A percentile compares a stretch with the other conserved stretches of the same genome.
Conservation (phyloP, 176 grass and related monocot genomes). For the Neostapfia colusana region DNA sequence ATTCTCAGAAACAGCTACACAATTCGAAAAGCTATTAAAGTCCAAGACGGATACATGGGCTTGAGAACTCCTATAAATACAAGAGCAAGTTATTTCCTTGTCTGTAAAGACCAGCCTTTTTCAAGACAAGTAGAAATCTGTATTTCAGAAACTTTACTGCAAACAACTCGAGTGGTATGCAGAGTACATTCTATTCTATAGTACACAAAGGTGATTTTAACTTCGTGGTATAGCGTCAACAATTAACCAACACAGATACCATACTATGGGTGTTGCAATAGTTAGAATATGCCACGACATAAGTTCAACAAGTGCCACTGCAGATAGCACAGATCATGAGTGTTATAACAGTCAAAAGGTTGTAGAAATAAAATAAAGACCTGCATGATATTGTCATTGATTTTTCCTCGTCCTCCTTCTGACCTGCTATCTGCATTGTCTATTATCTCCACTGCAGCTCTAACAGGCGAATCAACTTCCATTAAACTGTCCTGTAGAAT, state of each 20-base stretch:
- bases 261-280: neutral
- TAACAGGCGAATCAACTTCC: constrained; percentile 50
- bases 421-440: constrained; percentile 5
- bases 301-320: constrained; percentile 19
- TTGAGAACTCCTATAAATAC: neutral
- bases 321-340: neutral
- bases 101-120: neutral
- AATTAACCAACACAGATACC: neutral
- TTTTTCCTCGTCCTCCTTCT: constrained; percentile 36
- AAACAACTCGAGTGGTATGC: constrained; percentile 6
- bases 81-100: neutral
- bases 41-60: neutral
- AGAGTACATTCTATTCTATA: constrained; percentile 4
- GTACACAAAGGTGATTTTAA: neutral
- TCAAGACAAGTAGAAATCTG: neutral
- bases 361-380: constrained; percentile 42
- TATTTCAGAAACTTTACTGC: constrained; percentile 15
- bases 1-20: neutral
- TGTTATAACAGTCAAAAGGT: constrained; percentile 1
- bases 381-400: constrained; percentile 27
- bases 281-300: constrained; percentile 1
- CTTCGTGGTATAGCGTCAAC: neutral
- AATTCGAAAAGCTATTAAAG: neutral
- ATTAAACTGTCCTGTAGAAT: constrained; percentile 51
- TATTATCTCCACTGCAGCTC: constrained; percentile 30